These are phyloP conservation scores for Vitis hybrid DNA, from an alignment of 177 flowering plant species.

Conservation along the genomic window DNA sequence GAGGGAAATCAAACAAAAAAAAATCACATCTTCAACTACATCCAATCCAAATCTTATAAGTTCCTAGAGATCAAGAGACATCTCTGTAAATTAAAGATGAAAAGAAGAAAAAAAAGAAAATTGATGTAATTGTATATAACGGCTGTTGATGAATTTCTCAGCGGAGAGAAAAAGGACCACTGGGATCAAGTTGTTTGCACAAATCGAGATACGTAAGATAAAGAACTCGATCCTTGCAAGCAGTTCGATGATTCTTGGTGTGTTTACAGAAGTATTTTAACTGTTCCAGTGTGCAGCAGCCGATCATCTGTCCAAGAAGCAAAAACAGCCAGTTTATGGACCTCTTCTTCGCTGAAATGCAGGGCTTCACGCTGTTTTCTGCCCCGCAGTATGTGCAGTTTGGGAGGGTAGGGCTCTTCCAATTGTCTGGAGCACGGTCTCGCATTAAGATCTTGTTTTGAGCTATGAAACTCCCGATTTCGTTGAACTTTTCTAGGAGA, in stretches of 20 bases:
- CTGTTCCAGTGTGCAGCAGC: conserved; percentile 51
- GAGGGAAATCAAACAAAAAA: too few relatives aligned
- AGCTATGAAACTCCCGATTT: conserved; percentile 21
- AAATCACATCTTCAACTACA: too few relatives aligned
- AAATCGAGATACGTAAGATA: conserved; percentile 45
- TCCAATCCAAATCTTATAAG: too few relatives aligned
- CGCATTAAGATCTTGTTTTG: conserved; percentile 21
- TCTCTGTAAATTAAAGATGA: too few relatives aligned
- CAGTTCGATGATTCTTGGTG: conserved; percentile 58
- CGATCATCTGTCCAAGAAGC: conserved; percentile 53
- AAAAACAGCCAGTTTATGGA: conserved; percentile 71
- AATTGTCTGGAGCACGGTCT: conserved; percentile 45
- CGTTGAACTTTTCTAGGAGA: conserved; percentile 25
- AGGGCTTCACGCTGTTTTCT: conserved; percentile 40
- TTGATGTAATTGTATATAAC: too few relatives aligned
- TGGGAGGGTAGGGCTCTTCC: conserved; percentile 45
- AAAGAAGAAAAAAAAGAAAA: too few relatives aligned
- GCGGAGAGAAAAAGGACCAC: conserved; percentile 26
- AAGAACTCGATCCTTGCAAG: conserved; percentile 67
- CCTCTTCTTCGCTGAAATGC: conserved; percentile 34
- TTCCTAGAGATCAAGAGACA: too few relatives aligned
- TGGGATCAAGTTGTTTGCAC: conserved; percentile 55
- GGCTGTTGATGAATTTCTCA: neutral
- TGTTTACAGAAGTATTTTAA: conserved; percentile 71
- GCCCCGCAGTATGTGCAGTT: conserved; percentile 34